A percentile compares a stretch with the other conserved stretches of the same genome.
phyloP scores from a whole-genome alignment of 495 filamentous ascomycete species.

The Polyplosphaeria fusca region DNA sequence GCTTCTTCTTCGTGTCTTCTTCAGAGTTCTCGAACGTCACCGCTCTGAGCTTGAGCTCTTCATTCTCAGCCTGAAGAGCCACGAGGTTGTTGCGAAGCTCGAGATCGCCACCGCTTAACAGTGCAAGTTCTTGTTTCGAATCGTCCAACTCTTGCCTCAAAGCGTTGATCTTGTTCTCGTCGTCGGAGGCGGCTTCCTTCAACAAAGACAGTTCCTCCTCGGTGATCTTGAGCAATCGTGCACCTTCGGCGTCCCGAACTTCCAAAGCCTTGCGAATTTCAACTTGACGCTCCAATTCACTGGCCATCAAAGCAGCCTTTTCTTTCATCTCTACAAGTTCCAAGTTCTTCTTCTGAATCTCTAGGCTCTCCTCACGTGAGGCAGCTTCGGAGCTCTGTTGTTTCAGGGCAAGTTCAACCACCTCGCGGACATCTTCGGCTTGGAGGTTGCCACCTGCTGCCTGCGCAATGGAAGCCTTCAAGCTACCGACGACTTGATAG shows the following conservation, averaged over 20 bases:
- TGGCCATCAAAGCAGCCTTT: slow-evolving; percentile 42
- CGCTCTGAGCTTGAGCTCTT: slow-evolving; percentile 49
- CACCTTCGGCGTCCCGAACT: slow-evolving; percentile 67
- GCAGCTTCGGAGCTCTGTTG: slow-evolving; percentile 33
- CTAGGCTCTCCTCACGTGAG: slow-evolving; percentile 42
- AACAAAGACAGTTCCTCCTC: slow-evolving; percentile 70
- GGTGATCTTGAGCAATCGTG: slow-evolving; percentile 66
- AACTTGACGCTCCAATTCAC: slow-evolving; percentile 59
- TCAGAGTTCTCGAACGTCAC: slow-evolving; percentile 59
- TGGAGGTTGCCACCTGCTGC: slow-evolving; percentile 36
- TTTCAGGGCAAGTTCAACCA: slow-evolving; percentile 54
- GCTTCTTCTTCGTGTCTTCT: slow-evolving; percentile 60
- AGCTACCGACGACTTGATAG: slow-evolving; percentile 56
- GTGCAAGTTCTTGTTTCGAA: slow-evolving; percentile 10
- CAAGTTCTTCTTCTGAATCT: slow-evolving; percentile 27
- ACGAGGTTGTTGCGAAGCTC: slow-evolving; percentile 14
- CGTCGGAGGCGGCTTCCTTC: slow-evolving; percentile 65
- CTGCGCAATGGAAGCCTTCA: slow-evolving; percentile 50
- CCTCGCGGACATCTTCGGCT: slow-evolving; percentile 54
- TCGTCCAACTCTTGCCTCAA: slow-evolving; percentile 43
- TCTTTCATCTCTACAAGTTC: slow-evolving; percentile 43
- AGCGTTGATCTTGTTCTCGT: slow-evolving; percentile 51
- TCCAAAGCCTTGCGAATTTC: slow-evolving; percentile 64
- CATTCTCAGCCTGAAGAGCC: slow-evolving; percentile 35
- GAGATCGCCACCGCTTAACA: neutral